Conservation (phyloP, 768 basidiomycete genomes). For the Tylopilus intermedius region DNA sequence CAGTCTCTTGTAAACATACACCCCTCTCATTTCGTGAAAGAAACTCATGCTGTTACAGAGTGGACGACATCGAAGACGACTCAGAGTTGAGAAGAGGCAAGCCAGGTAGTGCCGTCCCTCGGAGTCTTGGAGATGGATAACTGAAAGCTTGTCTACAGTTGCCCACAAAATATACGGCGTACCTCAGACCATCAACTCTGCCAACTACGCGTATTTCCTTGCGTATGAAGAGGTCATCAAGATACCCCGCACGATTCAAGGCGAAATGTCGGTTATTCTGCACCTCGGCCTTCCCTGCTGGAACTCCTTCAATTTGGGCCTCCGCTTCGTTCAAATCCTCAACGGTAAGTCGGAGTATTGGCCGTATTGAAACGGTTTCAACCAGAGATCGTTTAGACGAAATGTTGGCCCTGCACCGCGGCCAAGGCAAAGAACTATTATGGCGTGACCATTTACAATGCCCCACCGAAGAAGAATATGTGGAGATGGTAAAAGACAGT, state of each 20-base stretch:
- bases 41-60: constrained; percentile 39
- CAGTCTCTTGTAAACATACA: constrained; percentile 69
- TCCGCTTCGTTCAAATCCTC: constrained; percentile 63
- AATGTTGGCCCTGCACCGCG: constrained; percentile 81
- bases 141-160: constrained; percentile 40
- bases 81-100: constrained; percentile 80
- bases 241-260: constrained; percentile 9
- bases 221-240: constrained; percentile 78
- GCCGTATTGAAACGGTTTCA: neutral
- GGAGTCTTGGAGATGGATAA: neutral
- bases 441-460: constrained; percentile 91
- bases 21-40: neutral
- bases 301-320: constrained; percentile 20
- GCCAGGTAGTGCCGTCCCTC: constrained; percentile 50
- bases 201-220: constrained; percentile 95
- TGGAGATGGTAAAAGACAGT: constrained; percentile 97
- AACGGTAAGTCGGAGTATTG: constrained; percentile 47
- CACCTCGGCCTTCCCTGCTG: constrained; percentile 32
- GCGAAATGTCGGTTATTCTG: constrained; percentile 24
- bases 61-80: constrained; percentile 95
- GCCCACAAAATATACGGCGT: constrained; percentile 96
- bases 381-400: constrained; percentile 39
- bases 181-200: constrained; percentile 94
- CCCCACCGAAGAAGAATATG: constrained; percentile 91
- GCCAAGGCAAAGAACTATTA: constrained; percentile 87